Percentiles rank a stretch among this genome's conserved stretches.
Conservation (phyloP, 306 rosid species). For the Vachellia pachyceras region DNA sequence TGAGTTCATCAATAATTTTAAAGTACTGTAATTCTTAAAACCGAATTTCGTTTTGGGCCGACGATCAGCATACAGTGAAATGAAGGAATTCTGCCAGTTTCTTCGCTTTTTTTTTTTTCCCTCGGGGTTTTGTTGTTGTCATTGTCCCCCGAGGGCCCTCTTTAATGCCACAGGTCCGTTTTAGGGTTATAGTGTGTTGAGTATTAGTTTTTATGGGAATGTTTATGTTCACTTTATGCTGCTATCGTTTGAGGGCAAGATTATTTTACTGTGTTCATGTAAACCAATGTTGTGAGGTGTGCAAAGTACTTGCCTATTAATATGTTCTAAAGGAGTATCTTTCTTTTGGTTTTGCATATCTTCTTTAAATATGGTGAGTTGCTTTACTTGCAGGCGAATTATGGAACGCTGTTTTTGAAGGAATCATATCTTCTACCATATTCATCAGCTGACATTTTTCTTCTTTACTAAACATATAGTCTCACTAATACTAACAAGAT, state of each 20-base stretch:
- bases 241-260: not conserved
- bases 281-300: slow-evolving; percentile 10
- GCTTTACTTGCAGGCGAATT: slow-evolving; percentile 47
- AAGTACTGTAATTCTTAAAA: not conserved
- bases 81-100: not conserved
- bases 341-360: not conserved
- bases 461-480: no score
- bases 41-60: not conserved
- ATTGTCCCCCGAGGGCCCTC: no score
- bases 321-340: not conserved
- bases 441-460: not conserved
- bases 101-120: not conserved
- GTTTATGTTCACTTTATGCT: not conserved
- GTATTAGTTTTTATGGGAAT: not conserved
- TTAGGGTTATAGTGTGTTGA: not conserved
- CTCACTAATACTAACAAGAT: no score
- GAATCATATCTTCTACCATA: slow-evolving; percentile 1
- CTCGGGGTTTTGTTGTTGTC: not conserved
- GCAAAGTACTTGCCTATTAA: not conserved
- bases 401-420: not conserved
- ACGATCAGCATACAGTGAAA: not conserved
- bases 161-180: not conserved
- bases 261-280: not conserved
- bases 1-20: not conserved
- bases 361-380: not conserved